A percentile compares a stretch with the other conserved stretches of the same genome.
Evolutionary conservation across 805 yeast genomes (phyloP).

Genomic region (Pichia heedii): DNA sequence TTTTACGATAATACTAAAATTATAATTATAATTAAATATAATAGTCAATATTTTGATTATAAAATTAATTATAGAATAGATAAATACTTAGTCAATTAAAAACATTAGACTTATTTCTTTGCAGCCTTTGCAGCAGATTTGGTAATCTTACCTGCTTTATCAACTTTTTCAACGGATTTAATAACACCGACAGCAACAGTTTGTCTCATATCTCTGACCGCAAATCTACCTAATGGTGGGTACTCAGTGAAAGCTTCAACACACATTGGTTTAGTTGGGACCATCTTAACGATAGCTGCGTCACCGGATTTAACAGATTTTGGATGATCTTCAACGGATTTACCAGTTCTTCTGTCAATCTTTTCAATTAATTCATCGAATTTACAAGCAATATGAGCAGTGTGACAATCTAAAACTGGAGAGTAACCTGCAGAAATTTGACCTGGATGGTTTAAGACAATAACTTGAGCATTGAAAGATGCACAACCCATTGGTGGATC

Average conservation of each 20-base stretch:
- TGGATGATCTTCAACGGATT: conserved; percentile 81
- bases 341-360: conserved; percentile 91
- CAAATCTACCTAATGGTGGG: conserved; percentile 97
- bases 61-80: conserved; percentile 1
- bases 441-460: conserved; percentile 87
- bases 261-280: conserved; percentile 87
- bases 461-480: conserved; percentile 70
- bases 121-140: conserved; percentile 86
- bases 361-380: conserved; percentile 74
- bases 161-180: conserved; percentile 84
- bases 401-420: conserved; percentile 88
- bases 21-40: background rate
- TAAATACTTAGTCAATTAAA: conserved; percentile 2
- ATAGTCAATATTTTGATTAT: background rate
- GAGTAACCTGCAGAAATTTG: conserved; percentile 86
- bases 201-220: conserved; percentile 99
- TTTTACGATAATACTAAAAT: too few relatives aligned
- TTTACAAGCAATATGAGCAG: conserved; percentile 88
- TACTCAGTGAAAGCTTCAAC: conserved; percentile 91
- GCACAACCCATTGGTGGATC: conserved; percentile 77
- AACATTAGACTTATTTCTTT: conserved; percentile 45
- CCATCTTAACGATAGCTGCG: conserved; percentile 87
- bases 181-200: conserved; percentile 99
- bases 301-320: conserved; percentile 95
- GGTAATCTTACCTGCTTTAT: conserved; percentile 89